Evolutionary conservation across 306 rosid species (phyloP).

Genomic region (Castanea crenata): DNA sequence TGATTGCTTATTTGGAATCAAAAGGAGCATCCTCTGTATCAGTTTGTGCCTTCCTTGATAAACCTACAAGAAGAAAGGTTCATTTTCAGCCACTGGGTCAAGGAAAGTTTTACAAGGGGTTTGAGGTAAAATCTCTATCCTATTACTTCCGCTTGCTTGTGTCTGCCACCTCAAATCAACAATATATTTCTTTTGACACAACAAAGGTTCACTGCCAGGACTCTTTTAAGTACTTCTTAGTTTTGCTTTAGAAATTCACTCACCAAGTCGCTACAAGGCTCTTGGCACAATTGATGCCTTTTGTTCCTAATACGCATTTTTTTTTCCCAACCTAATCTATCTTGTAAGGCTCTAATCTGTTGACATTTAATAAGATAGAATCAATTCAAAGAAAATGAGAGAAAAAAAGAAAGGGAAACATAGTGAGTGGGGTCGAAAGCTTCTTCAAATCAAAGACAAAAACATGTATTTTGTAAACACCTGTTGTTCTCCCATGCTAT

Average conservation of each 20-base stretch:
- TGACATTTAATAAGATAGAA: neutral
- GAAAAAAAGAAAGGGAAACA: neutral
- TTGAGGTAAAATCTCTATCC: constrained; percentile 46
- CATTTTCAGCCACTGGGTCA: constrained; percentile 44
- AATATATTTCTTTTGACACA: too few species aligned
- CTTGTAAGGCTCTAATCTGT: neutral
- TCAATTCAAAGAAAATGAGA: neutral
- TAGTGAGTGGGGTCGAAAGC: neutral
- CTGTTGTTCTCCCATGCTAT: neutral
- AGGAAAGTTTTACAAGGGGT: constrained; percentile 75
- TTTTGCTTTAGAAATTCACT: neutral
- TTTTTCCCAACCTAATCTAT: too few species aligned
- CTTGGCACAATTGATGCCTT: neutral
- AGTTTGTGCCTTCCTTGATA: constrained; percentile 82
- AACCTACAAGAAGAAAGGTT: constrained; percentile 72
- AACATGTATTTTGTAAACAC: neutral
- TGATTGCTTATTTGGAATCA: constrained; percentile 54
- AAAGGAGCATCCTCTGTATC: constrained; percentile 86
- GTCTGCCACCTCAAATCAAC: too few species aligned
- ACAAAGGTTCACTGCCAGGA: too few species aligned
- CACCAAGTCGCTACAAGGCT: neutral
- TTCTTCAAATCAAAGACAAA: neutral
- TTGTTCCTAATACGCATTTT: neutral
- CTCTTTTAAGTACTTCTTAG: neutral
- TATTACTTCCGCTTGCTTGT: too few species aligned